Percentiles rank a stretch among this genome's conserved stretches.
Conservation (phyloP, 2,329 filamentous ascomycete genomes). For the Cadophora gregata region DNA sequence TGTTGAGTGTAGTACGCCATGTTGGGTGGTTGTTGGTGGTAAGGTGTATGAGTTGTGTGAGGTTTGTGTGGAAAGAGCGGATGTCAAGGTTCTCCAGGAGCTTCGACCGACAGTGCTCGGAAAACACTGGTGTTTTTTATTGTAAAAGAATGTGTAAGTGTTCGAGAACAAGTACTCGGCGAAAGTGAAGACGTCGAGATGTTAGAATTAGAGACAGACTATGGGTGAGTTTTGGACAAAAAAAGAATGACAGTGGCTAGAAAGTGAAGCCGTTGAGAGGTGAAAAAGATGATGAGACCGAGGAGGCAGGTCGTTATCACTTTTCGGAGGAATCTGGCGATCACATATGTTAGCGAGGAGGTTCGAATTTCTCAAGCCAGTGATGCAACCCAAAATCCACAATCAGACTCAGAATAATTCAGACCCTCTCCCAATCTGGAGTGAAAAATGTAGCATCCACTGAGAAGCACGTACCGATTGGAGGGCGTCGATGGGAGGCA, state of each 20-base stretch:
- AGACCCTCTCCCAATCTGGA: constrained; percentile 8
- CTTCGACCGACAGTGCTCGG: constrained; percentile 44
- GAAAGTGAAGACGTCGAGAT: constrained; percentile 28
- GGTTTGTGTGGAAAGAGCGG: constrained; percentile 40
- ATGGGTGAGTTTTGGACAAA: constrained; percentile 36
- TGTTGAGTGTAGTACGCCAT: constrained; percentile 49
- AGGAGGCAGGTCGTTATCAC: constrained; percentile 35
- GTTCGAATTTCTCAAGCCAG: constrained; percentile 11
- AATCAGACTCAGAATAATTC: constrained; percentile 3
- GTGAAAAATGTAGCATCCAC: constrained; percentile 30
- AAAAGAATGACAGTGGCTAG: constrained; percentile 44
- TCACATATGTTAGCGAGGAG: constrained; percentile 26
- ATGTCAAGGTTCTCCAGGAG: constrained; percentile 47
- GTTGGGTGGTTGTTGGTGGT: constrained; percentile 33
- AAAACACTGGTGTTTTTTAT: constrained; percentile 36
- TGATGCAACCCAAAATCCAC: constrained; percentile 15
- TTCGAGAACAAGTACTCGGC: constrained; percentile 37
- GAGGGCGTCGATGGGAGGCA: constrained; percentile 26
- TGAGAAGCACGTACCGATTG: constrained; percentile 31
- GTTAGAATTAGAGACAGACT: constrained; percentile 45
- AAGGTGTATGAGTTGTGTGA: constrained; percentile 24
- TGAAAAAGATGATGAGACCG: constrained; percentile 29
- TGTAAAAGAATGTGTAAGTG: constrained; percentile 42
- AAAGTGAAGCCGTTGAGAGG: constrained; percentile 35
- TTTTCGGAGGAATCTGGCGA: constrained; percentile 35